Evolutionary conservation across 495 filamentous ascomycete species (phyloP).

Genomic region (Aspergillus avenaceus): DNA sequence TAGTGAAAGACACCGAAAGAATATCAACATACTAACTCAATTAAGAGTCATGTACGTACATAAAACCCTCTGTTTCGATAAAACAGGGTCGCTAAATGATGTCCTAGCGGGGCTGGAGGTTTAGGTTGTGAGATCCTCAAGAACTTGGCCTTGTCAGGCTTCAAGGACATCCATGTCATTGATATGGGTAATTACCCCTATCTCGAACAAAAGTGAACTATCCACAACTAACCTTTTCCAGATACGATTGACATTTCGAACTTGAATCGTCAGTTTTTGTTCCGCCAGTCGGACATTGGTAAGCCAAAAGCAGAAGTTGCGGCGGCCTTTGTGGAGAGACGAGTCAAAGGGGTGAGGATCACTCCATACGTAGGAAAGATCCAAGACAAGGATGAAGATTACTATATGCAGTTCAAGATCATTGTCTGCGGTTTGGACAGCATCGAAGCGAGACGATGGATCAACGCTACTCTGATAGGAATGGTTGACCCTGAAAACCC

Average conservation of each 20-base stretch:
- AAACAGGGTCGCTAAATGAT: slow-evolving; percentile 2
- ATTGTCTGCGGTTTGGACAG: slow-evolving; percentile 96
- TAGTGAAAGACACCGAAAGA: slow-evolving; percentile 5
- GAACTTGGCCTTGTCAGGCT: slow-evolving; percentile 91
- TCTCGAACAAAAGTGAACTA: not conserved
- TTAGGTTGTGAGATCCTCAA: slow-evolving; percentile 97
- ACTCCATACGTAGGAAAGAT: slow-evolving; percentile 92
- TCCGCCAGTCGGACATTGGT: slow-evolving; percentile 87
- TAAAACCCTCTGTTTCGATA: not conserved
- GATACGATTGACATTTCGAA: slow-evolving; percentile 99
- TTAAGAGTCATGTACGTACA: slow-evolving; percentile 34
- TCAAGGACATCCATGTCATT: slow-evolving; percentile 96
- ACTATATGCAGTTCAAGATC: slow-evolving; percentile 95
- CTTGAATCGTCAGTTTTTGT: slow-evolving; percentile 96
- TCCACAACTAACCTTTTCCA: slow-evolving; percentile 30
- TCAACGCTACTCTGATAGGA: slow-evolving; percentile 86
- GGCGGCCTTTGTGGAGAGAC: slow-evolving; percentile 80
- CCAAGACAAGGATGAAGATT: slow-evolving; percentile 95
- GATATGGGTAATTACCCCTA: slow-evolving; percentile 72
- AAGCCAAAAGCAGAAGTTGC: slow-evolving; percentile 92
- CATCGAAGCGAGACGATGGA: slow-evolving; percentile 96
- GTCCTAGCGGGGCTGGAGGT: slow-evolving; percentile 79
- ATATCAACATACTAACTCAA: slow-evolving; percentile 26
- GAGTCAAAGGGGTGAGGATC: slow-evolving; percentile 86
- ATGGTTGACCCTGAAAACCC: slow-evolving; percentile 79